These are phyloP conservation scores for Globisporangium sylvaticum DNA, from an alignment of 352 stramenopile genomes.

Conservation along the genomic window DNA sequence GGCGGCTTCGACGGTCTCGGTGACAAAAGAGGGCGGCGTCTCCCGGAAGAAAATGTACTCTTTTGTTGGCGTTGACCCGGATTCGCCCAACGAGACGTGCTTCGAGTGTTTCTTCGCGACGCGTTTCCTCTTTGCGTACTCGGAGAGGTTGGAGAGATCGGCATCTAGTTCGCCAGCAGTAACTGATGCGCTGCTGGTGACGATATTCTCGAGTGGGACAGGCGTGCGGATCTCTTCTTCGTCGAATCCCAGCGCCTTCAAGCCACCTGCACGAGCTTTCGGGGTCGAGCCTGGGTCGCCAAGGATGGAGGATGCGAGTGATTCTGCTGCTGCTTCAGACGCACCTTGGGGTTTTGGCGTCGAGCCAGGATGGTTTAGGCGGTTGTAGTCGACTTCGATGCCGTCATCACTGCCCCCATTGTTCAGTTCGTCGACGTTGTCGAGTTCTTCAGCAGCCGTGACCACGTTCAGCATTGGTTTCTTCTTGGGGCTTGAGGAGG, in stretches of 20 bases:
- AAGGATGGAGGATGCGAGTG: constrained; percentile 25
- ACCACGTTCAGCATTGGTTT: constrained; percentile 45
- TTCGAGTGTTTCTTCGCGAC: constrained; percentile 38
- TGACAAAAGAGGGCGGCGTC: constrained; percentile 76
- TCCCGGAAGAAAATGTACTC: constrained; percentile 85
- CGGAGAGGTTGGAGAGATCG: constrained; percentile 27
- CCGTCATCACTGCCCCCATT: constrained; percentile 6
- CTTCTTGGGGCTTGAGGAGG: constrained; percentile 16
- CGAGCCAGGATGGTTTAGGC: constrained; percentile 53
- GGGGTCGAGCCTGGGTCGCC: constrained; percentile 62
- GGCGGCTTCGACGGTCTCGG: constrained; percentile 65
- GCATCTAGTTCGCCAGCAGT: constrained; percentile 5
- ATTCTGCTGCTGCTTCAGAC: not conserved
- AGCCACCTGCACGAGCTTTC: constrained; percentile 41
- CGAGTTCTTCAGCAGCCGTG: constrained; percentile 18
- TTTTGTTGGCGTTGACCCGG: constrained; percentile 62
- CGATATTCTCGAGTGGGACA: constrained; percentile 10
- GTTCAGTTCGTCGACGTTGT: constrained; percentile 7
- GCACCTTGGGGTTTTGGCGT: constrained; percentile 36
- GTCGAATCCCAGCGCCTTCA: constrained; percentile 46
- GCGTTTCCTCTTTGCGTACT: constrained; percentile 55
- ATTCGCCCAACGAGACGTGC: constrained; percentile 52
- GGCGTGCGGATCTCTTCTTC: constrained; percentile 34
- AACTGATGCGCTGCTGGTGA: not conserved
- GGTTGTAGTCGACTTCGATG: constrained; percentile 38